Evolutionary conservation across 1,284 basidiomycete species (phyloP).

Genomic region (Cystobasidiaceae sp.): DNA sequence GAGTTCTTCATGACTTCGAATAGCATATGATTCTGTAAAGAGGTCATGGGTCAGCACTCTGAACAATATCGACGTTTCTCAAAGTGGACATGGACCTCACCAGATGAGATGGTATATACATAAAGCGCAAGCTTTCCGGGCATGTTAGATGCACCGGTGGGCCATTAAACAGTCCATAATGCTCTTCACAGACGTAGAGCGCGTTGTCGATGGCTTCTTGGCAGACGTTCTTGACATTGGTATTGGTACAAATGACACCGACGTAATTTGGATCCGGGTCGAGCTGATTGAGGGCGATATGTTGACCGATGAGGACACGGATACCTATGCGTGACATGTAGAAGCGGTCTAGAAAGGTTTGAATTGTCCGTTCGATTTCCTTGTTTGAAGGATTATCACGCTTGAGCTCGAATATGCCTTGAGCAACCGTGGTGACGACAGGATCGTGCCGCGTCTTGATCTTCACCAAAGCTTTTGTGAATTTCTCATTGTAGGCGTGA

Average conservation of each 20-base stretch:
- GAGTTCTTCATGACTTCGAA: constrained; percentile 99
- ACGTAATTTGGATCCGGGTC: constrained; percentile 87
- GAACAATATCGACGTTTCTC: constrained; percentile 1
- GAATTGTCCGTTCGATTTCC: constrained; percentile 64
- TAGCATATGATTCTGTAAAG: constrained; percentile 68
- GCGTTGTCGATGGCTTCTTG: constrained; percentile 99
- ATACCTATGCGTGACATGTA: constrained; percentile 97
- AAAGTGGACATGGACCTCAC: constrained; percentile 35
- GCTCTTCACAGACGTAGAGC: constrained; percentile 95
- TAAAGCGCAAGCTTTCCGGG: constrained; percentile 76
- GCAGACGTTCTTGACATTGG: constrained; percentile 94
- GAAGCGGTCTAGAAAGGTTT: constrained; percentile 93
- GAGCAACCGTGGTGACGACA: constrained; percentile 90
- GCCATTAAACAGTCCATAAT: constrained; percentile 91
- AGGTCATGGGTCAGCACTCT: not conserved
- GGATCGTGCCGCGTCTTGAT: constrained; percentile 97
- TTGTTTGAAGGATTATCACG: constrained; percentile 48
- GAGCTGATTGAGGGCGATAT: constrained; percentile 85
- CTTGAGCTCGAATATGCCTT: constrained; percentile 67
- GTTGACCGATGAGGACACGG: constrained; percentile 86
- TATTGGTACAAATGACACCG: constrained; percentile 95
- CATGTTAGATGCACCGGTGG: constrained; percentile 97
- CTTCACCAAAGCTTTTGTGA: constrained; percentile 78
- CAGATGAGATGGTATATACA: constrained; percentile 90
- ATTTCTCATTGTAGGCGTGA: constrained; percentile 84